Base-by-base conservation (phyloP, 225 moss, liverwort and hornwort genomes). In the Asterella californica region DNA sequence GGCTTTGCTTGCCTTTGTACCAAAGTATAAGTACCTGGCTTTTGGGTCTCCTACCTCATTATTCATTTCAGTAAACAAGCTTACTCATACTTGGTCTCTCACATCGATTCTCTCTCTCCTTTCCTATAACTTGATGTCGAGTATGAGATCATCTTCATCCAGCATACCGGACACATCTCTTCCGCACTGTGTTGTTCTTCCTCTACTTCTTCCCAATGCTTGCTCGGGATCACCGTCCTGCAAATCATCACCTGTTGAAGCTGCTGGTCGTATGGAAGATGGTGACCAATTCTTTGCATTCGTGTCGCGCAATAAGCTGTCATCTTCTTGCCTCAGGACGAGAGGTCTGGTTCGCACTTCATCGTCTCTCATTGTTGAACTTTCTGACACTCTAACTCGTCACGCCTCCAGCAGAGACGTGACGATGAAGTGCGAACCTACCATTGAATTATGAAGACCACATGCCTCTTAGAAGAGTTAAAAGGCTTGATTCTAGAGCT, bases 101-200 rank as follows among this genome's bases (percentile, higher is more conserved):
- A n/a, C n/a, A n/a, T n/a, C n/a, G n/a, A n/a, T n/a, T n/a, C n/a
- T n/a, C n/a, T n/a, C n/a, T n/a, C n/a, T n/a, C n/a, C n/a, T n/a
- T n/a, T n/a, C n/a, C n/a, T n/a, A n/a, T n/a, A n/a, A n/a, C n/a
- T n/a, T n/a, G n/a, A 74, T 74, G 25, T 74, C 73, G 50, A 74
- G 30, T 24, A 74, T 74, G 50, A 52, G 73, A n/a, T 74, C 73
- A 74, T 74, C 32, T 8, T 74, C 73, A 2, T 11, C 50, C 73
- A 74, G n/a, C 21, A 21, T n/a, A n/a, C n/a, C 30, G 46, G 47
- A 50, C 21, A 52, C 49, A 17, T 74, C 73, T 47, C 15, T 74
- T 27, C 8, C 25, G 12, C 50, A 10, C 49, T 74, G 29, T 42
- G 8, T 71, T 46, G 0, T 45, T n/a, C 46, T 22, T 33, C 21